Conservation (phyloP, 1,284 basidiomycete genomes). For the Marasmius oreades region DNA sequence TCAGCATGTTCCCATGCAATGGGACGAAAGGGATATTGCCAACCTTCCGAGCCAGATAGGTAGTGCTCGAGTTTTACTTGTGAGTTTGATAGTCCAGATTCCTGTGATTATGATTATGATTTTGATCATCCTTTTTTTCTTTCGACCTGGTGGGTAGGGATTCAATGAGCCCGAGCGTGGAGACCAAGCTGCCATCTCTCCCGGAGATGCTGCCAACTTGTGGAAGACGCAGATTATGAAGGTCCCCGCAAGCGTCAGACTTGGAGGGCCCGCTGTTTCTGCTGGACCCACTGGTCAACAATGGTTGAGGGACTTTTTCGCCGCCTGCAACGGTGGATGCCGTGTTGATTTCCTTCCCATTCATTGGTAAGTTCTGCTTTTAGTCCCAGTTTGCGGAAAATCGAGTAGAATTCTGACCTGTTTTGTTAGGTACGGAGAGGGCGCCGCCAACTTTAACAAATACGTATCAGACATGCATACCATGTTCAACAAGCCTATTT, state of each 20-base stretch:
- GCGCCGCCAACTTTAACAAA: conserved; percentile 8
- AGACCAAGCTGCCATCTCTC: conserved; percentile 8
- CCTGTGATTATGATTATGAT: not conserved
- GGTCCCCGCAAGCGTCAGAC: conserved; percentile 7
- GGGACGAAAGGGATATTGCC: conserved; percentile 5
- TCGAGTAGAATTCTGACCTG: too few relatives aligned
- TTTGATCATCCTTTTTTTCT: not conserved
- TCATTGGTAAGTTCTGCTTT: conserved; percentile 7
- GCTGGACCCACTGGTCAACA: conserved; percentile 2
- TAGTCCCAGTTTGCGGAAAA: not conserved
- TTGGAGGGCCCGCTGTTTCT: conserved; percentile 12
- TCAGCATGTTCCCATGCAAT: conserved; percentile 13
- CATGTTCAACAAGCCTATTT: conserved; percentile 6
- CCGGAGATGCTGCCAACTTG: conserved; percentile 6
- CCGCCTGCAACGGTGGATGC: conserved; percentile 9
- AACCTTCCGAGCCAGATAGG: not conserved
- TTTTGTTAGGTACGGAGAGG: conserved; percentile 10
- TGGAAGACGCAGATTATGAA: conserved; percentile 11
- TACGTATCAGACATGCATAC: conserved; percentile 7
- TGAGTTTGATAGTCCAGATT: conserved; percentile 1
- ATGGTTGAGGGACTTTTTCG: conserved; percentile 9
- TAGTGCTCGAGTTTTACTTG: conserved; percentile 7
- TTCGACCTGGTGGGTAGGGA: conserved; percentile 1
- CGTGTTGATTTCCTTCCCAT: conserved; percentile 11
- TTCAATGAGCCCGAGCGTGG: conserved; percentile 12